phyloP scores from a whole-genome alignment of 2,329 filamentous ascomycete species.

The Paracoccidioides lutzii region DNA sequence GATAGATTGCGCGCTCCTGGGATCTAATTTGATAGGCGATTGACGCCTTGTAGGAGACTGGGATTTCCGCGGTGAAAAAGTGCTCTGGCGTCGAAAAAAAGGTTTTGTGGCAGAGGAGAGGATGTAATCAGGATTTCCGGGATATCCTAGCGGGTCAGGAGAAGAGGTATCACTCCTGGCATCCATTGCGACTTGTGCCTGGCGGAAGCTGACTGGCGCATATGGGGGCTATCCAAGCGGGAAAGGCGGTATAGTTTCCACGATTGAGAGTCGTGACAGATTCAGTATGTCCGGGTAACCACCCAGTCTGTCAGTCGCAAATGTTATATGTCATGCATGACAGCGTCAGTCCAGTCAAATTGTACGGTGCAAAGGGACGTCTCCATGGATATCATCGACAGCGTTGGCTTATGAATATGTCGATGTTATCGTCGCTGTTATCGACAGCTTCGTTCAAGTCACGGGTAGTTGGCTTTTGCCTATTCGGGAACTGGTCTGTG shows the following conservation, averaged over 20 bases:
- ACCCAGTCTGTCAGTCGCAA: neutral
- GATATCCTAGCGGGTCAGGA: constrained; percentile 30
- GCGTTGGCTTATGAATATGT: neutral
- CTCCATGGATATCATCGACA: neutral
- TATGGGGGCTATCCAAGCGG: neutral
- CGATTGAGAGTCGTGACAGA: neutral
- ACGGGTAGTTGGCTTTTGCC: neutral
- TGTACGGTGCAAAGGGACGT: neutral
- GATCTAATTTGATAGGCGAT: constrained; percentile 3
- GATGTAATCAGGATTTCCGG: constrained; percentile 30
- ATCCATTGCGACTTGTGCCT: constrained; percentile 15
- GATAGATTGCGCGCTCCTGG: constrained; percentile 28
- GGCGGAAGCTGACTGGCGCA: neutral
- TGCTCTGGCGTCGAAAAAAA: constrained; percentile 26
- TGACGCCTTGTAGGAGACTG: constrained; percentile 24
- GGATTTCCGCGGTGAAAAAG: constrained; percentile 26
- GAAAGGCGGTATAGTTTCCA: neutral
- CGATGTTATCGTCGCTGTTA: neutral
- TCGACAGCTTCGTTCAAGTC: neutral
- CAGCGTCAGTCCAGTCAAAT: neutral
- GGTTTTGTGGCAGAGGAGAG: constrained; percentile 31
- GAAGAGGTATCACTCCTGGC: constrained; percentile 29
- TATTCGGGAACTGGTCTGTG: constrained; percentile 6
- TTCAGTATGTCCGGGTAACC: neutral
- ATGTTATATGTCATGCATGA: neutral